These are phyloP conservation scores for Kwoniella dendrophila DNA, from an alignment of 768 basidiomycete species.

Conservation along the genomic window DNA sequence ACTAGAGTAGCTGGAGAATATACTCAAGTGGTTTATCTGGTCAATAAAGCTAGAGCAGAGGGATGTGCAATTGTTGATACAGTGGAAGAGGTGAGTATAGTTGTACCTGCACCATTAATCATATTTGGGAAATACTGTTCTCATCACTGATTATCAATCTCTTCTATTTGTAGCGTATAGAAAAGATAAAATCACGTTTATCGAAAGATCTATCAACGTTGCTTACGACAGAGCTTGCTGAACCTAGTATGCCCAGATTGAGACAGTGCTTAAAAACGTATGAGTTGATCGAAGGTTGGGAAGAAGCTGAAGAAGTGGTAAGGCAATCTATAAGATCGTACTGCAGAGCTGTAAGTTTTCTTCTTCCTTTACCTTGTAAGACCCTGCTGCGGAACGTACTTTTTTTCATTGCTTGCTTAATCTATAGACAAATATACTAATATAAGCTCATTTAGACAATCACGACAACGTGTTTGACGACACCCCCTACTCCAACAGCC, in stretches of 20 bases:
- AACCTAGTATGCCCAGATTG: slow-evolving; percentile 18
- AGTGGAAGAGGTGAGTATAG: slow-evolving; percentile 76
- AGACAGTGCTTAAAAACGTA: slow-evolving; percentile 52
- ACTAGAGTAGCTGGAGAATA: slow-evolving; percentile 86
- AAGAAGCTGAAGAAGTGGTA: slow-evolving; percentile 85
- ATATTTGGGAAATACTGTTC: slow-evolving; percentile 25
- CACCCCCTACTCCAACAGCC: slow-evolving; percentile 72
- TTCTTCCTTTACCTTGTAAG: slow-evolving; percentile 60
- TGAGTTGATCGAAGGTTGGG: slow-evolving; percentile 72
- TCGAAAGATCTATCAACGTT: slow-evolving; percentile 83
- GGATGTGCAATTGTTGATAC: slow-evolving; percentile 78
- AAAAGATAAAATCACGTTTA: slow-evolving; percentile 78
- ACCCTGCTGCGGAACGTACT: slow-evolving; percentile 72
- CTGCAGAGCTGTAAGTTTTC: slow-evolving; percentile 71
- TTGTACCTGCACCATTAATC: too few relatives aligned
- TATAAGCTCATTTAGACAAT: slow-evolving; percentile 63
- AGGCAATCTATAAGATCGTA: slow-evolving; percentile 69
- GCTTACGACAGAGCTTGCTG: slow-evolving; percentile 66
- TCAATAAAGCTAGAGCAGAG: slow-evolving; percentile 75
- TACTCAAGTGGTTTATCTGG: slow-evolving; percentile 86
- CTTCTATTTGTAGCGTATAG: slow-evolving; percentile 65
- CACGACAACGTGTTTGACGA: slow-evolving; percentile 68
- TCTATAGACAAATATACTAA: background rate
- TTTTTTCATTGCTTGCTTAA: background rate
- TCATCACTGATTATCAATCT: background rate